Evolutionary conservation across 106 monocot genomes (phyloP).

Genomic region (Phalaenopsis equestris): DNA sequence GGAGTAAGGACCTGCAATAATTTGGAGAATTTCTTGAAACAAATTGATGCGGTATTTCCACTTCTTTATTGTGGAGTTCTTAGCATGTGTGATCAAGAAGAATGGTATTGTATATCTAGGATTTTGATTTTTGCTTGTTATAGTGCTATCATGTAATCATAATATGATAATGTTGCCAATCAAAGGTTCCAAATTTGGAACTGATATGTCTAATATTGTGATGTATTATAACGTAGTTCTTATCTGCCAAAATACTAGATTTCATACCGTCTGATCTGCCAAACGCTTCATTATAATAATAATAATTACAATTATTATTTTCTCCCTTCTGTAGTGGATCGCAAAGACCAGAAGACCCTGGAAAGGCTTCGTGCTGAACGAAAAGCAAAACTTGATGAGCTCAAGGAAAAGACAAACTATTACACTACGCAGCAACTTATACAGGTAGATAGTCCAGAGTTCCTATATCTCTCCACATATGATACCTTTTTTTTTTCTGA

Average conservation of each 20-base stretch:
- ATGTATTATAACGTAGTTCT: not conserved
- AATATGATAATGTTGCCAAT: not conserved
- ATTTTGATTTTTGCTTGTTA: not conserved
- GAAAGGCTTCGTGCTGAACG: constrained; percentile 87
- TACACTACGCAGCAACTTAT: constrained; percentile 95
- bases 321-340: constrained; percentile 42
- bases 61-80: not conserved
- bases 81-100: not conserved
- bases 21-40: no score
- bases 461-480: not conserved
- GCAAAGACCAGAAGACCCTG: constrained; percentile 84
- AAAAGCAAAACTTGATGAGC: constrained; percentile 91
- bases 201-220: not conserved
- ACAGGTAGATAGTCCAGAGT: constrained; percentile 37
- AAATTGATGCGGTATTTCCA: not conserved
- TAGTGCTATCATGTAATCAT: not conserved
- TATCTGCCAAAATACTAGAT: not conserved
- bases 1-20: no score
- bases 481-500: not conserved
- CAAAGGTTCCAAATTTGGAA: no score
- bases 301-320: not conserved
- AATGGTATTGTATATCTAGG: not conserved
- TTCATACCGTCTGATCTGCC: not conserved
- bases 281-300: not conserved
- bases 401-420: constrained; percentile 97